Conservation (phyloP, 345 rosid species). For the Dipteronia dyeriana region DNA sequence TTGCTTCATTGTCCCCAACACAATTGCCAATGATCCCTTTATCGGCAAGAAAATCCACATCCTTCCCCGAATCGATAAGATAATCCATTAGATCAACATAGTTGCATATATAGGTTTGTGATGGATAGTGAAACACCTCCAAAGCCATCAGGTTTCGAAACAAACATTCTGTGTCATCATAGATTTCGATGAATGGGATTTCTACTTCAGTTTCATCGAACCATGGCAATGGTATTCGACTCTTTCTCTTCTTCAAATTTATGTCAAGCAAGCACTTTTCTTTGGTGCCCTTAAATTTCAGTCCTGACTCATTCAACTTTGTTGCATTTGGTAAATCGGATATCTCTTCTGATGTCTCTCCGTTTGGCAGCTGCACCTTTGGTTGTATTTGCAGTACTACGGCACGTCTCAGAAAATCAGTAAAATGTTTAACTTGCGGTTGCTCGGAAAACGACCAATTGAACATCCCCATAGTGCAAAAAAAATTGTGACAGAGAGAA, state of each 20-base stretch:
- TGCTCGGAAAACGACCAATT: background rate
- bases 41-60: constrained; percentile 23
- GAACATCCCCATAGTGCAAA: background rate
- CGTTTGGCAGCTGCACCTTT: too few species aligned
- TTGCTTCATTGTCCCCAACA: background rate
- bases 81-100: background rate
- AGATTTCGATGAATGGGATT: background rate
- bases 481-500: background rate
- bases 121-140: constrained; percentile 15
- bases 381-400: background rate
- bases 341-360: too few species aligned
- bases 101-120: constrained; percentile 4
- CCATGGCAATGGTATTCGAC: background rate
- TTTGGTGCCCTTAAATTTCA: background rate
- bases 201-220: background rate
- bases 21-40: constrained; percentile 6
- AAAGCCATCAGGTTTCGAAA: constrained; percentile 22
- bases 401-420: background rate
- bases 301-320: constrained; percentile 15
- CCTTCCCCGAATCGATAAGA: constrained; percentile 13
- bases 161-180: constrained; percentile 15
- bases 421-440: background rate
- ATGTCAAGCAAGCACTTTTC: constrained; percentile 2
- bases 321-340: background rate
- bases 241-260: background rate